Percentiles rank a stretch among this genome's conserved stretches.
phyloP scores from a whole-genome alignment of 2,329 filamentous ascomycete species.

The Aspergillus sp. region DNA sequence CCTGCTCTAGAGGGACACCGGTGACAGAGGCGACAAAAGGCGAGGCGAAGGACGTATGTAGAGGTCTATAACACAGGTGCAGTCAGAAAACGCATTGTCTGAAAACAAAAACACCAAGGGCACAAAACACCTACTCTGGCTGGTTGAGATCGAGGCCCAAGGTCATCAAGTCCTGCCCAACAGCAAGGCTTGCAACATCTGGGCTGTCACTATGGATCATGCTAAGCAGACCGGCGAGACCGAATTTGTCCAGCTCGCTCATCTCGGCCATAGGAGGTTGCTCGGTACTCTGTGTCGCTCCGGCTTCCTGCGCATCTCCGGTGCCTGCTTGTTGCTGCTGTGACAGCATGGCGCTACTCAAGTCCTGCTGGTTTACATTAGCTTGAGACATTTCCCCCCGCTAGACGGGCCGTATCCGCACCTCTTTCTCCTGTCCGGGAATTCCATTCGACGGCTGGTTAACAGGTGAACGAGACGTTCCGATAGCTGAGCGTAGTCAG shows the following conservation, averaged over 20 bases:
- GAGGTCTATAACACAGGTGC: constrained; percentile 43
- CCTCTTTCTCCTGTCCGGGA: constrained; percentile 44
- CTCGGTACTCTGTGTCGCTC: constrained; percentile 33
- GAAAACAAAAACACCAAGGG: not conserved
- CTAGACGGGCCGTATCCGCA: constrained; percentile 5
- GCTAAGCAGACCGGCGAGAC: constrained; percentile 58
- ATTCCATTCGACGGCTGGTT: constrained; percentile 44
- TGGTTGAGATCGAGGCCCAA: constrained; percentile 64
- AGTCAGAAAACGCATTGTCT: constrained; percentile 15
- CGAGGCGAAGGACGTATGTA: constrained; percentile 63
- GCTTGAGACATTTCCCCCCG: not conserved
- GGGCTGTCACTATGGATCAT: constrained; percentile 56
- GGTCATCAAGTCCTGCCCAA: constrained; percentile 64
- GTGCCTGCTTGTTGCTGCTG: constrained; percentile 37
- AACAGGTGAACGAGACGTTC: constrained; percentile 42
- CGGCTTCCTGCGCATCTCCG: constrained; percentile 36
- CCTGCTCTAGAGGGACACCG: constrained; percentile 60
- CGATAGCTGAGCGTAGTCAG: constrained; percentile 30
- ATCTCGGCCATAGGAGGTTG: constrained; percentile 53
- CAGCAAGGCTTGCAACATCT: constrained; percentile 54
- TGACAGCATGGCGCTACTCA: constrained; percentile 32
- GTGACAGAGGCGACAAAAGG: constrained; percentile 60
- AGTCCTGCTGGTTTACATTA: constrained; percentile 29
- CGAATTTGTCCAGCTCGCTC: constrained; percentile 60
- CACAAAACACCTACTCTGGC: constrained; percentile 51